A percentile compares a stretch with the other conserved stretches of the same genome.
phyloP scores from a whole-genome alignment of 495 filamentous ascomycete genomes.

The Clohesyomyces aquaticus region DNA sequence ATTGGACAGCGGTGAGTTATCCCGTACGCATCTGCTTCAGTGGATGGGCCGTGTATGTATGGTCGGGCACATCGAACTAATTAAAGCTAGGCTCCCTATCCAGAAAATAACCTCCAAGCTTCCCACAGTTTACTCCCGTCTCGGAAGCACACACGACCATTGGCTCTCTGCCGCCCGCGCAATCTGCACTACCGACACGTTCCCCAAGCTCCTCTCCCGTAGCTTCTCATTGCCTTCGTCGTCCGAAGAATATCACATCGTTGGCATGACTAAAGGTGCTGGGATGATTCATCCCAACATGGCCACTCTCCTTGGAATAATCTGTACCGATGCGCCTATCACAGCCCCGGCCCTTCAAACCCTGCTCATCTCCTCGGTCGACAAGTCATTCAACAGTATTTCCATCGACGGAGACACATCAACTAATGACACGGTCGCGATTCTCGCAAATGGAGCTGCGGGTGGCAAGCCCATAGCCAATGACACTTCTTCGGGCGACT shows the following conservation, averaged over 20 bases:
- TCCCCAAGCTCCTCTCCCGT: constrained; percentile 90
- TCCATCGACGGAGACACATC: constrained; percentile 95
- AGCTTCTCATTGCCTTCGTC: constrained; percentile 86
- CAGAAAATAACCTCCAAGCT: constrained; percentile 84
- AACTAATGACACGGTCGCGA: constrained; percentile 93
- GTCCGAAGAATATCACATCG: constrained; percentile 76
- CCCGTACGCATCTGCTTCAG: too few species aligned
- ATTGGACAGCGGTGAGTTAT: constrained; percentile 90
- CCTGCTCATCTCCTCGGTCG: constrained; percentile 74
- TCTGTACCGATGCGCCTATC: constrained; percentile 91
- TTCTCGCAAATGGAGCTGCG: constrained; percentile 93
- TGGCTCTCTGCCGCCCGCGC: constrained; percentile 88
- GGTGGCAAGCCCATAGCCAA: constrained; percentile 60
- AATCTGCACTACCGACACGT: constrained; percentile 99
- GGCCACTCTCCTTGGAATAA: constrained; percentile 91
- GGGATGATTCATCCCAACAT: constrained; percentile 99
- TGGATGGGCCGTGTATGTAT: too few species aligned
- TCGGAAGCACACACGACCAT: constrained; percentile 75
- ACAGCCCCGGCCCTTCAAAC: constrained; percentile 65
- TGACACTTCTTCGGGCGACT: constrained; percentile 62
- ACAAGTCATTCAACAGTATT: constrained; percentile 94
- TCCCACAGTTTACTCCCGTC: constrained; percentile 68
- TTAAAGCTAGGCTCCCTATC: constrained; percentile 71
- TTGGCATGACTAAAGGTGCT: constrained; percentile 96
- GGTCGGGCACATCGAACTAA: neutral